phyloP scores from a whole-genome alignment of 2,329 filamentous ascomycete species.

The Fusarium ramigenum region DNA sequence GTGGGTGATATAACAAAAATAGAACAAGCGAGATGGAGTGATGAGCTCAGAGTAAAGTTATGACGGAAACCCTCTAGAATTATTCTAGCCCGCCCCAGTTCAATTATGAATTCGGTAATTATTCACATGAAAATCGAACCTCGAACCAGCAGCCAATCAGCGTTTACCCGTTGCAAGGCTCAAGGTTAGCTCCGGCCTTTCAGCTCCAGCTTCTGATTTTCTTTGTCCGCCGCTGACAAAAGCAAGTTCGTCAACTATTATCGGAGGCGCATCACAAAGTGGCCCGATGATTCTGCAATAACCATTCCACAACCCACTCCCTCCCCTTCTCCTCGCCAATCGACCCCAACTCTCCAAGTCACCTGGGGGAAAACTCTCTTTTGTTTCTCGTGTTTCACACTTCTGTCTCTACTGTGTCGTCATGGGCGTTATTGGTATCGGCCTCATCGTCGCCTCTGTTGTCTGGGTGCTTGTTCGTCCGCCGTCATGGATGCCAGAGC shows the following conservation, averaged over 20 bases:
- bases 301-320: constrained; percentile 44
- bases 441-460: constrained; percentile 69
- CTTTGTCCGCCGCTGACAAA: constrained; percentile 34
- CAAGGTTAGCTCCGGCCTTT: constrained; percentile 9
- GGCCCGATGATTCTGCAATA: constrained; percentile 45
- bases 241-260: background rate
- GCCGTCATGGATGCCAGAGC: constrained; percentile 56
- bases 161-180: constrained; percentile 17
- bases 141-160: constrained; percentile 17
- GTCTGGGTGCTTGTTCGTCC: constrained; percentile 65
- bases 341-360: constrained; percentile 14
- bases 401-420: constrained; percentile 7
- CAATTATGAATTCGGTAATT: constrained; percentile 2
- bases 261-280: constrained; percentile 15
- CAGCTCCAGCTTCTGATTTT: constrained; percentile 24
- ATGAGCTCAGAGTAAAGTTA: background rate
- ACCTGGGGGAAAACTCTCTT: constrained; percentile 7
- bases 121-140: constrained; percentile 15
- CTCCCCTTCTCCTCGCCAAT: constrained; percentile 22
- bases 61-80: constrained; percentile 5
- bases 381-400: background rate
- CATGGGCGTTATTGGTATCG: constrained; percentile 69
- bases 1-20: background rate
- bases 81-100: constrained; percentile 19
- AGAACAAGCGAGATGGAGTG: background rate